Evolutionary conservation across 441 rosid genomes (phyloP).

Genomic region (Theobroma grandiflorum): DNA sequence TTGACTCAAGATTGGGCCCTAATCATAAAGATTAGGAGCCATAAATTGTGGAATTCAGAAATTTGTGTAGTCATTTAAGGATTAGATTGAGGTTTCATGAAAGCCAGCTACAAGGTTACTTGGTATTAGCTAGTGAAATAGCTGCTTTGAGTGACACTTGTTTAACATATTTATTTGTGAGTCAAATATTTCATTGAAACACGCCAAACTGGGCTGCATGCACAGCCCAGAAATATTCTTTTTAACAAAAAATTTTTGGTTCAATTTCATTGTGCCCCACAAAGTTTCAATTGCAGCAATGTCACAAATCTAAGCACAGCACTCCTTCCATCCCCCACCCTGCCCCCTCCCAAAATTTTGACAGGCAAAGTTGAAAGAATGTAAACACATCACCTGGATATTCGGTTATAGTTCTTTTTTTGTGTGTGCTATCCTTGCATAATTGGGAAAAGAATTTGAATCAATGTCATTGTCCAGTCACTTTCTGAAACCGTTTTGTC

Average conservation of each 20-base stretch:
- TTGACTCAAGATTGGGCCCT: background rate
- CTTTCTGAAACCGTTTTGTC: background rate
- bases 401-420: background rate
- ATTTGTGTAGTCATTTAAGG: slow-evolving; percentile 1
- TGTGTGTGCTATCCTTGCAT: background rate
- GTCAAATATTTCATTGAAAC: background rate
- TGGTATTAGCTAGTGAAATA: background rate
- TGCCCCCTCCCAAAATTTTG: slow-evolving; percentile 1
- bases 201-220: background rate
- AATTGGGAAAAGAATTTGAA: background rate
- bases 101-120: slow-evolving; percentile 16
- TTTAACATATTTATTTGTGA: background rate
- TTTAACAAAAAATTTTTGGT: background rate
- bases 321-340: background rate
- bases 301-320: background rate
- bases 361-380: slow-evolving; percentile 15
- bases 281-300: slow-evolving; percentile 6
- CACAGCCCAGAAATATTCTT: background rate
- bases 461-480: background rate
- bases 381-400: background rate
- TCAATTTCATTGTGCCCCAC: background rate
- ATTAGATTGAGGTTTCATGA: background rate
- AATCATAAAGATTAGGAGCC: background rate
- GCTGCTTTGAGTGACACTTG: background rate
- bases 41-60: background rate